Base-by-base conservation (phyloP, 2,329 filamentous ascomycete genomes). In the Zymoseptoria passerinii region DNA sequence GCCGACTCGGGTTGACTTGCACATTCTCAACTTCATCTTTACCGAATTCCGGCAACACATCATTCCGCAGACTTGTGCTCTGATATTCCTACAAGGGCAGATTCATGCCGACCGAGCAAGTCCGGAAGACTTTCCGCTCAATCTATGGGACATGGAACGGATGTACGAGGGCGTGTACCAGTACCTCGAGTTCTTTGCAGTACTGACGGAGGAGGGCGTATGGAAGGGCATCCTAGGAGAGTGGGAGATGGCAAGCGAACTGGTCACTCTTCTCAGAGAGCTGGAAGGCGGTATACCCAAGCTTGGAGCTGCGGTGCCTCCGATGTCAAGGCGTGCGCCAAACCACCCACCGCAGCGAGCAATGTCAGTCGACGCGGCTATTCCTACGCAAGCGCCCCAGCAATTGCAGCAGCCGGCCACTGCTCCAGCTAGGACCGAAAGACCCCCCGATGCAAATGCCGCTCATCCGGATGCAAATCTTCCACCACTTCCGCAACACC, bases 121-220 rank as follows among this genome's bases (percentile, higher is more conserved):
- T 60, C 85, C 90, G 0, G 85, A 89, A 61, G 92, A 96, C 68
- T 97, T 96, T 67, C 92, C 92, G 0, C 85, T 96, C 1, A 95
- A 97, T 67, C 82, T 91, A 52, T 97, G 92, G 92, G 92, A 97
- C 68, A 95, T 97, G 88, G 92, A 97, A 72, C 85, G 92, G 13
- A 92, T 95, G 59, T 96, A 95, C 72, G 92, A 97, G 69, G 92
- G 92, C 0, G 84, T 97, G 1, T 90, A 92, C 54, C 92, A 96
- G 72, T 96, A 95, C 70, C 83, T 97, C 1, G 92, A 96, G 67
- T 95, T 97, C 71, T 88, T 96, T 56, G 90, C 88, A 16, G 92
- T 94, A 0, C 83, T 96, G 28, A 91, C 90, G 0, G 92, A 96
- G 69, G 88, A 92, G 67, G 81, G 86, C 50, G 87, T 90, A 54